Base-by-base conservation (phyloP, 257 asterid species). In the Osmanthus fragrans region DNA sequence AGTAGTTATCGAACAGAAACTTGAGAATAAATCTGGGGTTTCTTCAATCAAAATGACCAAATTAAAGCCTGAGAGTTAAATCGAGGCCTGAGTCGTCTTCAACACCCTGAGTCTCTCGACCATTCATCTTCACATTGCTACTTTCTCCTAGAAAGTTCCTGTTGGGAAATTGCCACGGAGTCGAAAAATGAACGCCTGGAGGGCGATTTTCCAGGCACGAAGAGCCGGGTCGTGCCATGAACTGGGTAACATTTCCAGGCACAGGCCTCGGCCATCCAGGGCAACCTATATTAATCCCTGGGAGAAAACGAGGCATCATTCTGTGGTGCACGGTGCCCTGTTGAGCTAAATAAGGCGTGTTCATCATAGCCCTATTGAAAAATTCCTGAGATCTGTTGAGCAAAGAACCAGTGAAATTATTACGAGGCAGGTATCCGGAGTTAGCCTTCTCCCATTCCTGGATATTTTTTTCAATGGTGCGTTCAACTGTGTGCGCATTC, bases 401-500 rank as follows among this genome's bases (percentile, higher is more conserved):
- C 21, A 16, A 16, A 32, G 82, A 56, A 66, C 63, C 63, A 19
- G 32, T 29, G 37, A n/a, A 66, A 47, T 54, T 74, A 34, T 21
- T 7, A 7, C 73, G 5, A 32, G 42, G 18, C 51, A 12, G 51
- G 51, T 42, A 67, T 3, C 73, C 74, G 49, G 66, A 72, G 6
- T n/a, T 40, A 7, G 16, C 60, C 19, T 23, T 70, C 1, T 36
- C 70, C 23, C 19, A 11, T 0, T 67, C 76, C 3, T 47, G 70
- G 40, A 30, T 54, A 32, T 21, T 71, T 18, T 83, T 86, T 23
- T 83, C 85, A 9, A 81, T 32, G 8, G 74, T 70, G 13, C 89
- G 75, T 63, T 83, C 82, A 4, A 64, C 4, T 29, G 74, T 76
- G 76, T 86, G 89, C 4, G 89, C 87, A 23, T 86, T 86, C 25